Evolutionary conservation across 148 eudicot species (phyloP), one percentile per base, ranked within the genome.

Genomic region (Tetragonia tetragonoides): DNA sequence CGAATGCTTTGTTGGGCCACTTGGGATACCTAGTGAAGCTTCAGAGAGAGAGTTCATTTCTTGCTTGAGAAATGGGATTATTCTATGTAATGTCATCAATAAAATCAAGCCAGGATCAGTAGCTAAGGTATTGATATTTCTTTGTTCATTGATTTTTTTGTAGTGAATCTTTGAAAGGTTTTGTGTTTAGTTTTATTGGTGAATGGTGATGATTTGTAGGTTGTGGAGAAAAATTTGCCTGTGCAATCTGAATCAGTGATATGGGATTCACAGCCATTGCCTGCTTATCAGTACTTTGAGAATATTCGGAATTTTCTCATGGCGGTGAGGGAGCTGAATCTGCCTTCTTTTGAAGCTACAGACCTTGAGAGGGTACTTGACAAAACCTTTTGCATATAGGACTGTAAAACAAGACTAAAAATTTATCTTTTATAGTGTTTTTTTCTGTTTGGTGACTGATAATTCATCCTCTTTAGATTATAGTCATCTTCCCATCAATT

Each of bases 201-300:
- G 67, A 37, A 65, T 21, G 61, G 56, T 77, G 42, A 5, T 69
- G 75, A 44, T 56, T 54, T 77, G 57, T 39, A 92, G 97, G 94
- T 91, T 56, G 94, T 95, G 76, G 93, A 89, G 74, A 89, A 66
- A 47, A 85, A 82, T 56, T 21, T 72, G n/a, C 76, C 87, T 39
- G 14, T 76, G 66, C 81, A 88, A 46, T 83, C 89, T 46, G 81
- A 82, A 44, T 72, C 88, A 53, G 61, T 82, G 12, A 72, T 66
- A 54, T 90, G 97, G 97, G 97, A 93, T 85, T 87, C 93, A 59
- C 90, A 85, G 81, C 97, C 99, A 62, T 83, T 95, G 88, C 95
- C 97, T 37, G 99, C 99, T 12, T 95, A 90, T 89, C 99, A 95
- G 46, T 93, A 90, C 85, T 95, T 95, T 84, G 99, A 95, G 91